These are phyloP conservation scores for Apiospora hydei DNA, from an alignment of 2,329 filamentous ascomycete species.

Conservation along the genomic window DNA sequence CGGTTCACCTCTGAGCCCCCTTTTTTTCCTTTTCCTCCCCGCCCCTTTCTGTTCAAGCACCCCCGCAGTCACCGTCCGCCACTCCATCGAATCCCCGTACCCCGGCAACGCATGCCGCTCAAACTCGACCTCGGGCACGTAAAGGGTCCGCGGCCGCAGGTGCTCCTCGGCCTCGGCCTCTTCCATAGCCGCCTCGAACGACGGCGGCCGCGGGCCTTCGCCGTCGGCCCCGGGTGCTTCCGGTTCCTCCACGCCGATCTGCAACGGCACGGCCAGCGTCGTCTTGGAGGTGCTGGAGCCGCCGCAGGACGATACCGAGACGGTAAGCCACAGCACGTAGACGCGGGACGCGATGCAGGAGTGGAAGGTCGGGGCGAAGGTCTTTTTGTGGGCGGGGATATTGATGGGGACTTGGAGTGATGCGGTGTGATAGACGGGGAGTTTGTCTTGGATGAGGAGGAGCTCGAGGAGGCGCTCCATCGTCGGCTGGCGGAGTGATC, in stretches of 20 bases:
- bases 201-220: slow-evolving; percentile 47
- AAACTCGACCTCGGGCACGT: slow-evolving; percentile 43
- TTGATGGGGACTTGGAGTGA: slow-evolving; percentile 56
- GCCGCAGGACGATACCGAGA: slow-evolving; percentile 50
- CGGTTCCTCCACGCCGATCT: slow-evolving; percentile 55
- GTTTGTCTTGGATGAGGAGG: slow-evolving; percentile 29
- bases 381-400: slow-evolving; percentile 55
- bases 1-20: not conserved
- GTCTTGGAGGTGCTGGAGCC: slow-evolving; percentile 48
- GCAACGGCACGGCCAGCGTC: slow-evolving; percentile 56
- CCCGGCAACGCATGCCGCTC: slow-evolving; percentile 47
- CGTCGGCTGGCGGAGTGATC: slow-evolving; percentile 28
- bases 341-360: slow-evolving; percentile 63
- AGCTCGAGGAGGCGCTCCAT: slow-evolving; percentile 26
- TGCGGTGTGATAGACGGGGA: slow-evolving; percentile 50
- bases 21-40: not conserved
- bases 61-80: not conserved
- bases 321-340: slow-evolving; percentile 57
- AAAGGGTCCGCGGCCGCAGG: slow-evolving; percentile 50
- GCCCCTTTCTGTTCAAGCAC: not conserved
- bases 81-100: slow-evolving; percentile 32
- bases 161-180: slow-evolving; percentile 53
- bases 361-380: slow-evolving; percentile 65
- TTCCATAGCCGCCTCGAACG: slow-evolving; percentile 58
- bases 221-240: slow-evolving; percentile 33